A percentile compares a stretch with the other conserved stretches of the same genome.
These are phyloP conservation scores for Tolypocladium paradoxum DNA, from an alignment of 2,329 filamentous ascomycete genomes.

Conservation along the genomic window DNA sequence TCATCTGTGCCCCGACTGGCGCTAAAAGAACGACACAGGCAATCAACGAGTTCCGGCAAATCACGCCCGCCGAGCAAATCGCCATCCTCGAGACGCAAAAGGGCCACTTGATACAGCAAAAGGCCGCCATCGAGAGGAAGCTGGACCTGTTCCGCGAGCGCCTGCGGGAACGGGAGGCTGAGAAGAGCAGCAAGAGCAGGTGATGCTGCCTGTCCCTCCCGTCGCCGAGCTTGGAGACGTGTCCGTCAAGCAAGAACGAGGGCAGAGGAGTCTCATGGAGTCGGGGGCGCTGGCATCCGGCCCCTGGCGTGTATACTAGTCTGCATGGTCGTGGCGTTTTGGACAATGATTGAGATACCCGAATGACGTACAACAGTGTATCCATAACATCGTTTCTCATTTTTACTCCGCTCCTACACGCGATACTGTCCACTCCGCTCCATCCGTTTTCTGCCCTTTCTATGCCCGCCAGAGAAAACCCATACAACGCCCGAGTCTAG, in stretches of 20 bases:
- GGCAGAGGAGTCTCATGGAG: neutral
- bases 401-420: neutral
- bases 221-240: neutral
- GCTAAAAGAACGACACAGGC: constrained; percentile 10
- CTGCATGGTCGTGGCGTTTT: constrained; percentile 4
- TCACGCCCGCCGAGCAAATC: constrained; percentile 32
- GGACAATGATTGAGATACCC: constrained; percentile 1
- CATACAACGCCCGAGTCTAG: neutral
- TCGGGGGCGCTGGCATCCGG: neutral
- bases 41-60: constrained; percentile 26
- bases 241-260: neutral
- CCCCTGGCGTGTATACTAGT: neutral
- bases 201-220: neutral
- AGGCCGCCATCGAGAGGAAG: constrained; percentile 29
- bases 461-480: neutral
- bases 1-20: neutral
- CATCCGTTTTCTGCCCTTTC: neutral
- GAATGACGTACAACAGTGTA: neutral
- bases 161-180: constrained; percentile 25
- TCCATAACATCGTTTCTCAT: neutral
- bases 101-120: constrained; percentile 25
- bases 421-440: neutral
- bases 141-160: constrained; percentile 27
- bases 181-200: constrained; percentile 9
- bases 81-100: constrained; percentile 31